Evolutionary conservation across 2,329 filamentous ascomycete genomes (phyloP).

Genomic region (Penicillium sp.): DNA sequence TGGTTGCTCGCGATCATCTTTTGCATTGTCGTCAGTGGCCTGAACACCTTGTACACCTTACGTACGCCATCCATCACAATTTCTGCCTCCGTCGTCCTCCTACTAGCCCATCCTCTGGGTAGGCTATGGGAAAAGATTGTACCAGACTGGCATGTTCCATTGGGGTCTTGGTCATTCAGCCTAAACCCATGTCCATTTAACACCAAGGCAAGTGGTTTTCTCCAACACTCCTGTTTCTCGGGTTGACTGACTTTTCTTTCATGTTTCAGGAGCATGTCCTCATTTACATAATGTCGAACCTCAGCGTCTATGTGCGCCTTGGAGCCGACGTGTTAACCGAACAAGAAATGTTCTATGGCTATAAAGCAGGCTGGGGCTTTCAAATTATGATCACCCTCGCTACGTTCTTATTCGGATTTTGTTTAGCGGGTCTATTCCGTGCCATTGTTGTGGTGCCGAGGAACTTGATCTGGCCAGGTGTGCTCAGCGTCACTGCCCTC

Average conservation of each 20-base stretch:
- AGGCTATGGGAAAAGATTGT: slow-evolving; percentile 30
- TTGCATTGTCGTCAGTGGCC: slow-evolving; percentile 43
- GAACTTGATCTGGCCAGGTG: slow-evolving; percentile 62
- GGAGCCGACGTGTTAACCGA: slow-evolving; percentile 29
- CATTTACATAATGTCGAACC: slow-evolving; percentile 32
- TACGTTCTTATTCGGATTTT: slow-evolving; percentile 65
- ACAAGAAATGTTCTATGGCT: slow-evolving; percentile 30
- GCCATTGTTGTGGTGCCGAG: slow-evolving; percentile 56
- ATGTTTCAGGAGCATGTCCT: slow-evolving; percentile 23
- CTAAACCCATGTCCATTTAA: slow-evolving; percentile 35
- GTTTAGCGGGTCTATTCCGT: slow-evolving; percentile 60
- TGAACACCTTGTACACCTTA: slow-evolving; percentile 50
- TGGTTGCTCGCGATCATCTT: slow-evolving; percentile 47
- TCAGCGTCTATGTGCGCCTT: slow-evolving; percentile 29
- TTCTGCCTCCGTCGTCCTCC: slow-evolving; percentile 34
- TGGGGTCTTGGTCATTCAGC: slow-evolving; percentile 40
- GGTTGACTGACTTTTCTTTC: too few relatives aligned
- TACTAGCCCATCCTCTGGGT: slow-evolving; percentile 36
- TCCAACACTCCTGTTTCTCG: too few relatives aligned
- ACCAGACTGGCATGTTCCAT: slow-evolving; percentile 19
- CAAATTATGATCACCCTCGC: slow-evolving; percentile 58
- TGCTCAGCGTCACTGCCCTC: slow-evolving; percentile 58
- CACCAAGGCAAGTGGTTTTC: slow-evolving; percentile 22
- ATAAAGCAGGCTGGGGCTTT: slow-evolving; percentile 27
- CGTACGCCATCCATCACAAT: slow-evolving; percentile 30